Evolutionary conservation across 2,329 filamentous ascomycete genomes (phyloP).

Genomic region (Karstenula rhodostoma): DNA sequence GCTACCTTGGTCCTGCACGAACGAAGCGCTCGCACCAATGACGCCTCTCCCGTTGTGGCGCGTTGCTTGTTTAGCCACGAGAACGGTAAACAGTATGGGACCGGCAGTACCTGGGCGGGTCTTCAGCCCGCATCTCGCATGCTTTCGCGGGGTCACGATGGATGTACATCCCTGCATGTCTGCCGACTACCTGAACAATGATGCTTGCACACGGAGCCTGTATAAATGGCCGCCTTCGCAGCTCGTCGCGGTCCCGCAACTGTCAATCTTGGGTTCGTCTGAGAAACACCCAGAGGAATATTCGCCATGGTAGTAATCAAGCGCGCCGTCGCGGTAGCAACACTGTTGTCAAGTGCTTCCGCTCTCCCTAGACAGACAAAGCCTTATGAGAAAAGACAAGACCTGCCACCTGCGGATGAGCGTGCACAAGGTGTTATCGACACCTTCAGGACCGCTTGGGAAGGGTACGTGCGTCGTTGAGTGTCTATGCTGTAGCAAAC

Average conservation of each 20-base stretch:
- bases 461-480: conserved; percentile 49
- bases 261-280: neutral
- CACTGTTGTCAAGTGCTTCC: conserved; percentile 6
- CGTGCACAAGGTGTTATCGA: conserved; percentile 46
- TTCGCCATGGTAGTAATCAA: conserved; percentile 13
- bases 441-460: conserved; percentile 45
- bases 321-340: conserved; percentile 11
- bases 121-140: neutral
- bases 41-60: conserved; percentile 1
- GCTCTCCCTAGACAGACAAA: conserved; percentile 15
- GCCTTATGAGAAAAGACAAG: conserved; percentile 21
- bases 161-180: neutral
- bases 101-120: conserved; percentile 1
- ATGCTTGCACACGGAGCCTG: neutral
- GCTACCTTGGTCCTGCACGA: neutral
- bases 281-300: neutral
- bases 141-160: conserved; percentile 8
- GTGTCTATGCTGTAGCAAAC: neutral
- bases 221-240: conserved; percentile 1
- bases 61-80: conserved; percentile 10
- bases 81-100: conserved; percentile 7
- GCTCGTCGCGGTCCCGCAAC: neutral
- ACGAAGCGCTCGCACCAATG: neutral
- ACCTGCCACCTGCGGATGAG: conserved; percentile 17
- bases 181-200: neutral